Conservation (phyloP, 768 basidiomycete genomes). For the Polyporus arcularius region DNA sequence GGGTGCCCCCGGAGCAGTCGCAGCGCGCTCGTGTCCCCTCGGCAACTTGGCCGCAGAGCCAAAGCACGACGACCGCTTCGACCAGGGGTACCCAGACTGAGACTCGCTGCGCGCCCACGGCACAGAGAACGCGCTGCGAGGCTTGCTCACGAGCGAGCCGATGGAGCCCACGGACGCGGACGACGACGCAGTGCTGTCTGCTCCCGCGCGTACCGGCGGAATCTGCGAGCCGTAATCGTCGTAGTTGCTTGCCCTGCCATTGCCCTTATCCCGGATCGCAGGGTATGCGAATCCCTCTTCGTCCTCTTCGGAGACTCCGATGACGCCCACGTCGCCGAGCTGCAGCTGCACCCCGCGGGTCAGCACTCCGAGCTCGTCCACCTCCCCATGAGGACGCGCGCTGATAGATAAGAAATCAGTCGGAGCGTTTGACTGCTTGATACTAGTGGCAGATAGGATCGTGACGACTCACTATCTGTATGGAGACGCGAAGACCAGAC, state of each 20-base stretch:
- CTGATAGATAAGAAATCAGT: too few relatives aligned
- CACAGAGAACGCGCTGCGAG: background rate
- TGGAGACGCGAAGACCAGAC: too few relatives aligned
- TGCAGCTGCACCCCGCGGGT: constrained; percentile 11
- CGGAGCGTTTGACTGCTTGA: too few relatives aligned
- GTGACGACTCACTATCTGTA: too few relatives aligned
- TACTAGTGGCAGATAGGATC: too few relatives aligned
- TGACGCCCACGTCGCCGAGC: constrained; percentile 23
- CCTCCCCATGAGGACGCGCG: background rate
- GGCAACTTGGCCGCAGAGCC: background rate
- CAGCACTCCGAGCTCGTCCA: constrained; percentile 17
- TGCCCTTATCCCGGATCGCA: background rate
- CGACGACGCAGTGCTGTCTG: background rate
- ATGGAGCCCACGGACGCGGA: background rate
- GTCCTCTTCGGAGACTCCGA: constrained; percentile 7
- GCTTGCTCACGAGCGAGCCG: background rate
- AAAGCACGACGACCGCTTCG: background rate
- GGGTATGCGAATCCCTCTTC: background rate
- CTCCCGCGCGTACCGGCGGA: background rate
- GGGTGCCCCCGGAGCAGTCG: background rate
- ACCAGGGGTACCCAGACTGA: background rate
- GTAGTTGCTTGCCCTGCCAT: background rate
- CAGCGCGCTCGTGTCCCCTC: background rate
- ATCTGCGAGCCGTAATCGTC: background rate
- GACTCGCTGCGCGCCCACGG: background rate